These are phyloP conservation scores for Aleurites moluccanus DNA, from an alignment of 441 rosid species.

Conservation along the genomic window DNA sequence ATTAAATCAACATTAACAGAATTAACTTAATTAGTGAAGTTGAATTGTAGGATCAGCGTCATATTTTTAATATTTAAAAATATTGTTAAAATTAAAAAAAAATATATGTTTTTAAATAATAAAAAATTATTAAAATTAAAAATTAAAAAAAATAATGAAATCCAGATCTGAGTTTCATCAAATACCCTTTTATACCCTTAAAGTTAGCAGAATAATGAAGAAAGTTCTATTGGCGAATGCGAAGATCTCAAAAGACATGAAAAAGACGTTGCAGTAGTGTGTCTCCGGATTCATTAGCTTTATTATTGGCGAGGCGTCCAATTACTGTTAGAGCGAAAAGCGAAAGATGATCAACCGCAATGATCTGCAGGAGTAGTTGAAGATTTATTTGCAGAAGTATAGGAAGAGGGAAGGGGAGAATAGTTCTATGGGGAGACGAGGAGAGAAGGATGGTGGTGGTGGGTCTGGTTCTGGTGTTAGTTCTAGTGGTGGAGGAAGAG, in stretches of 20 bases:
- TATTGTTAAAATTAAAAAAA: no score
- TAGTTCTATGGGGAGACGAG: slow-evolving; percentile 38
- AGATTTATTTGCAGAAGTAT: slow-evolving; percentile 51
- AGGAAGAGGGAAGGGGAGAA: slow-evolving; percentile 63
- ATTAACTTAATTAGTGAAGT: no score
- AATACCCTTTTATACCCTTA: slow-evolving; percentile 23
- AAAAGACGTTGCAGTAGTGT: slow-evolving; percentile 66
- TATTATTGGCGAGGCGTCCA: slow-evolving; percentile 62
- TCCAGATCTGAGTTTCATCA: no score
- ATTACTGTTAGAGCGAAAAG: slow-evolving; percentile 58
- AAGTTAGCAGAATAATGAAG: slow-evolving; percentile 67
- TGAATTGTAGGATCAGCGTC: no score
- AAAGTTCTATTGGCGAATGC: slow-evolving; percentile 65
- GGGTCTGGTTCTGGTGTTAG: slow-evolving; percentile 30
- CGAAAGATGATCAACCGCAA: slow-evolving; percentile 62
- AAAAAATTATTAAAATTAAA: no score
- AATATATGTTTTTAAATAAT: no score
- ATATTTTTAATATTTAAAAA: no score
- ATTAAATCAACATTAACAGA: no score
- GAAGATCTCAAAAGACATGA: slow-evolving; percentile 63
- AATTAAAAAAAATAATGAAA: no score
- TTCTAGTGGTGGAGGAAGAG: slow-evolving; percentile 30
- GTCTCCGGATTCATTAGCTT: slow-evolving; percentile 69
- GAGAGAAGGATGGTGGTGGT: slow-evolving; percentile 38
- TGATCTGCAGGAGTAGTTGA: slow-evolving; percentile 51